Percentiles rank a stretch among this genome's conserved stretches.
Evolutionary conservation across 2,329 filamentous ascomycete genomes (phyloP).

Genomic region (Microdochium paspali): DNA sequence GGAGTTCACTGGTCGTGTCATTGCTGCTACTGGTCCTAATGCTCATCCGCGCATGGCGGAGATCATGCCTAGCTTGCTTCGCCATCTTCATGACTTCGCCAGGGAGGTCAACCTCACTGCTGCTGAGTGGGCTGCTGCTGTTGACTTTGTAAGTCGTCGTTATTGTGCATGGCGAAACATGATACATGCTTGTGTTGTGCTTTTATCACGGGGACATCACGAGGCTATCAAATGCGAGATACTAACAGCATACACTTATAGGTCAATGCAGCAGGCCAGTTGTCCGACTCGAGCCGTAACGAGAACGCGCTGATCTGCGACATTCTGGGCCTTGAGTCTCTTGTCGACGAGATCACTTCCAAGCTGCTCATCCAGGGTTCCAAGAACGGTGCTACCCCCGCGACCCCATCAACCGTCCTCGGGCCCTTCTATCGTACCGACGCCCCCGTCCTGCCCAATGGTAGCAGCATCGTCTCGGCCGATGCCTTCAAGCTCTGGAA

Average conservation of each 20-base stretch:
- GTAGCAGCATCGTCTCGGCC: conserved; percentile 52
- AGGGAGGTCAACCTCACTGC: conserved; percentile 70
- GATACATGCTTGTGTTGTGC: neutral
- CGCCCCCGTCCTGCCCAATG: conserved; percentile 61
- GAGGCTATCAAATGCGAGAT: neutral
- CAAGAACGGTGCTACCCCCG: conserved; percentile 30
- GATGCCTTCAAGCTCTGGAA: conserved; percentile 29
- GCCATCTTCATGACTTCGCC: conserved; percentile 73
- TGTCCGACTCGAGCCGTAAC: conserved; percentile 53
- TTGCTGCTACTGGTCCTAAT: conserved; percentile 65
- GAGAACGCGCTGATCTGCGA: conserved; percentile 61
- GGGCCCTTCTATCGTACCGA: conserved; percentile 77
- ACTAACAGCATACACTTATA: conserved; percentile 13
- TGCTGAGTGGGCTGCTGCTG: conserved; percentile 70
- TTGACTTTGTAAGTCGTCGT: conserved; percentile 38
- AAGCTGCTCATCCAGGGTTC: conserved; percentile 30
- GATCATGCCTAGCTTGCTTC: conserved; percentile 59
- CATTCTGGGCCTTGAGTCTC: conserved; percentile 62
- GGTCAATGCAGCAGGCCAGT: conserved; percentile 58
- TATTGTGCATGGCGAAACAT: conserved; percentile 9
- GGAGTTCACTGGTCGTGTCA: conserved; percentile 62
- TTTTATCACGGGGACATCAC: neutral
- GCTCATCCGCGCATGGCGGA: conserved; percentile 58
- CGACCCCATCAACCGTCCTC: conserved; percentile 70
- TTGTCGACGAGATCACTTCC: conserved; percentile 76